Evolutionary conservation across 164 flowering plant genomes (phyloP).

Genomic region (Cinnamomum chago): DNA sequence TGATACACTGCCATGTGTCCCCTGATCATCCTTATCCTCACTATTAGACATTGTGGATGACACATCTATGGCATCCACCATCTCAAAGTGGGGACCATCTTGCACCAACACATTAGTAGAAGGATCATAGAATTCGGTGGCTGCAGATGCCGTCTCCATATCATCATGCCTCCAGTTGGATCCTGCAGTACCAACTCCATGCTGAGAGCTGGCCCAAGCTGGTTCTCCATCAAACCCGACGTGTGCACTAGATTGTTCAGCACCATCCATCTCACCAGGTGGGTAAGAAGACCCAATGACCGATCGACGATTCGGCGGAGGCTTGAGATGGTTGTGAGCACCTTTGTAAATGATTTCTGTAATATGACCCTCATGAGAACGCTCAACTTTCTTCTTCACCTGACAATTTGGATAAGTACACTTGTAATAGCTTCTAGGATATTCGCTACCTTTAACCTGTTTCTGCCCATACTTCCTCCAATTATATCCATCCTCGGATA

Average conservation of each 20-base stretch:
- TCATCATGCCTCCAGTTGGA: slow-evolving; percentile 51
- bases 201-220: slow-evolving; percentile 37
- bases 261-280: slow-evolving; percentile 37
- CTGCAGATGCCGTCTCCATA: slow-evolving; percentile 38
- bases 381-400: slow-evolving; percentile 88
- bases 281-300: slow-evolving; percentile 47
- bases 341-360: slow-evolving; percentile 91
- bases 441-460: slow-evolving; percentile 91
- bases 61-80: slow-evolving; percentile 51
- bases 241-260: slow-evolving; percentile 34
- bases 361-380: slow-evolving; percentile 79
- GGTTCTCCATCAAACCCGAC: slow-evolving; percentile 35
- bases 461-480: slow-evolving; percentile 97
- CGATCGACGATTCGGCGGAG: slow-evolving; percentile 57
- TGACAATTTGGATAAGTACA: slow-evolving; percentile 83
- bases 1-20: slow-evolving; percentile 71
- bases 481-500: slow-evolving; percentile 74
- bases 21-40: slow-evolving; percentile 78
- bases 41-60: slow-evolving; percentile 74
- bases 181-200: slow-evolving; percentile 24
- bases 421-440: slow-evolving; percentile 80
- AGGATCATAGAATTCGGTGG: slow-evolving; percentile 39
- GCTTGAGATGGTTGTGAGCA: slow-evolving; percentile 79
- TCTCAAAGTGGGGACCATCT: slow-evolving; percentile 23
- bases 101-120: slow-evolving; percentile 38